These are phyloP conservation scores for Teunomyces panamensis DNA, from an alignment of 805 yeast genomes.

Conservation along the genomic window DNA sequence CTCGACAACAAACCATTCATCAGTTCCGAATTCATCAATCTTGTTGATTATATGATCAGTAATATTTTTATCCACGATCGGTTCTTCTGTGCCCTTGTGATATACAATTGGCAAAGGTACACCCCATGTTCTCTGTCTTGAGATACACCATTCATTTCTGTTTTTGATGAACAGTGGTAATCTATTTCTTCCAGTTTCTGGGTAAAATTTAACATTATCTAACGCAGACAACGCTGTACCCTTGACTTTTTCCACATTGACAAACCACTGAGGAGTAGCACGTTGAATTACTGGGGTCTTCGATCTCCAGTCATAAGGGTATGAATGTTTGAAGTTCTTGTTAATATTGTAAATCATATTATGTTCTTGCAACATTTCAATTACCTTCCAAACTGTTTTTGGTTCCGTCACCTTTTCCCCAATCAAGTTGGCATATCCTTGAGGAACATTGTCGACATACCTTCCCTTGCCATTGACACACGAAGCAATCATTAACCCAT, in stretches of 20 bases:
- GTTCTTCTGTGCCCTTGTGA: slow-evolving; percentile 53
- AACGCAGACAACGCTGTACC: slow-evolving; percentile 58
- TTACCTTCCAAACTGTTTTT: slow-evolving; percentile 44
- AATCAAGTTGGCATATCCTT: slow-evolving; percentile 41
- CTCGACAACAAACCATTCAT: slow-evolving; percentile 73
- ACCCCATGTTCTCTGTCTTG: slow-evolving; percentile 97
- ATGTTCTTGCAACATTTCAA: slow-evolving; percentile 43
- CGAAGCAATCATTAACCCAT: slow-evolving; percentile 60
- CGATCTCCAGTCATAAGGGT: slow-evolving; percentile 97
- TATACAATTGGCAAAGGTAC: slow-evolving; percentile 93
- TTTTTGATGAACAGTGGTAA: slow-evolving; percentile 67
- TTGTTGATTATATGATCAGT: slow-evolving; percentile 56
- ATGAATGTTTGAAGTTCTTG: slow-evolving; percentile 66
- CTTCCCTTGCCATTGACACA: slow-evolving; percentile 78
- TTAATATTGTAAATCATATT: slow-evolving; percentile 50
- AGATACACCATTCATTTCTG: slow-evolving; percentile 96
- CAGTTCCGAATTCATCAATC: slow-evolving; percentile 61
- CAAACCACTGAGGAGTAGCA: slow-evolving; percentile 97
- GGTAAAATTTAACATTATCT: slow-evolving; percentile 64
- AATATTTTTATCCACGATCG: slow-evolving; percentile 55
- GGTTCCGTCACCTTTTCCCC: slow-evolving; percentile 39
- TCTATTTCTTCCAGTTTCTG: slow-evolving; percentile 69
- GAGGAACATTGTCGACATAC: slow-evolving; percentile 50
- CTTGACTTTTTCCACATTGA: slow-evolving; percentile 76
- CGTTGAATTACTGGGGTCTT: slow-evolving; percentile 93